Evolutionary conservation across 2,329 filamentous ascomycete species (phyloP).

Genomic region (Fusarium sp.): DNA sequence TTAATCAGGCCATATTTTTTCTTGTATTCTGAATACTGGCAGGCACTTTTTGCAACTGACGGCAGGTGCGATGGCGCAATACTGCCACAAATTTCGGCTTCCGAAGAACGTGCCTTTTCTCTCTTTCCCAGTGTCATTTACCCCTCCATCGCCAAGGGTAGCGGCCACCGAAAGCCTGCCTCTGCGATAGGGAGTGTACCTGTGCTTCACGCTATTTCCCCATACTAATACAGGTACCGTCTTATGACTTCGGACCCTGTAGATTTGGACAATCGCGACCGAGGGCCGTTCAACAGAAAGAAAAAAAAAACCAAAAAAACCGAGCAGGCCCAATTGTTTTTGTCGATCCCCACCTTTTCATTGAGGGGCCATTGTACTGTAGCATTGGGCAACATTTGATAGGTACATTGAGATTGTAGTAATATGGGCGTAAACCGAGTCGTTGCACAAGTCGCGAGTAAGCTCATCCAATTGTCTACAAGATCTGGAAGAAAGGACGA

Average conservation of each 20-base stretch:
- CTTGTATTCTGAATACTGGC: background rate
- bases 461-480: background rate
- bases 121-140: conserved; percentile 28
- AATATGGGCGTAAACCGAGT: background rate
- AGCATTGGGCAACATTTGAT: conserved; percentile 13
- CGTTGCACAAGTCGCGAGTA: conserved; percentile 16
- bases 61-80: conserved; percentile 41
- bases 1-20: background rate
- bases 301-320: conserved; percentile 5
- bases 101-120: conserved; percentile 25
- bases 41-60: conserved; percentile 3
- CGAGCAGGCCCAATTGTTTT: conserved; percentile 7
- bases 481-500: background rate
- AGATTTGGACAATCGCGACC: conserved; percentile 23
- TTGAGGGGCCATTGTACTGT: conserved; percentile 8
- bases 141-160: conserved; percentile 32
- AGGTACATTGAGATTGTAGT: conserved; percentile 3
- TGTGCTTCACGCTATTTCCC: background rate
- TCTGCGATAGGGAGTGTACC: conserved; percentile 31
- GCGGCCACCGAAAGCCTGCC: conserved; percentile 29
- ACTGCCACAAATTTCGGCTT: conserved; percentile 24
- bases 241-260: conserved; percentile 22
- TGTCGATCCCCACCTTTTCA: conserved; percentile 8
- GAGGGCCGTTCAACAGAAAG: conserved; percentile 32
- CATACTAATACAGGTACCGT: conserved; percentile 21